Conservation (phyloP, 805 yeast genomes). For the Zygoascus flipseniorum region DNA sequence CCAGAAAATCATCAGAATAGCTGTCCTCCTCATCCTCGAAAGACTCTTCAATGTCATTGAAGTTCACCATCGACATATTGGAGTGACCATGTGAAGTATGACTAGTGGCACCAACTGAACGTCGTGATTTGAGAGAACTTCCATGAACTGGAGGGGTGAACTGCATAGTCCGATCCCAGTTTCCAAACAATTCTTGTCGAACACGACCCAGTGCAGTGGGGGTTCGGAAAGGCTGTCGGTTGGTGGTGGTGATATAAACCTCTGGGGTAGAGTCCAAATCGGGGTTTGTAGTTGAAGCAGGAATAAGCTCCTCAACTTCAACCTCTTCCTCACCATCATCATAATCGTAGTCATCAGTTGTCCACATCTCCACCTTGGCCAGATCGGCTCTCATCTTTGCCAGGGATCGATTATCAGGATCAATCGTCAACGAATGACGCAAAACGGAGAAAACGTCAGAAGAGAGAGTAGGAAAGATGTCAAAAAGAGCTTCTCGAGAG, state of each 20-base stretch:
- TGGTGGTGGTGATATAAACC: conserved; percentile 20
- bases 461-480: conserved; percentile 83
- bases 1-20: conserved; percentile 5
- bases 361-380: conserved; percentile 52
- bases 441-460: conserved; percentile 79
- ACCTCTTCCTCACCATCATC: background rate
- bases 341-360: conserved; percentile 60
- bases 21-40: conserved; percentile 8
- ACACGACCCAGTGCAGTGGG: conserved; percentile 20
- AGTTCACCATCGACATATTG: background rate
- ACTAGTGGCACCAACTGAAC: background rate
- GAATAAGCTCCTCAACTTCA: conserved; percentile 1
- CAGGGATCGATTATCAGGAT: conserved; percentile 77
- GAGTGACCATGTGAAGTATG: background rate
- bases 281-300: conserved; percentile 2
- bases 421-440: conserved; percentile 68
- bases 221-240: conserved; percentile 26
- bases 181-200: conserved; percentile 2
- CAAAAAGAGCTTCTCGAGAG: conserved; percentile 83
- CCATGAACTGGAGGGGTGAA: conserved; percentile 22
- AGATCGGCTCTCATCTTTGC: conserved; percentile 52
- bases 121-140: background rate
- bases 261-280: conserved; percentile 6
- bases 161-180: conserved; percentile 24
- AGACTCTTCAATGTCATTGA: background rate